Percentiles rank a stretch among this genome's conserved stretches.
These are phyloP conservation scores for Aspergillus spinulosporus DNA, from an alignment of 2,329 filamentous ascomycete genomes.

Conservation along the genomic window DNA sequence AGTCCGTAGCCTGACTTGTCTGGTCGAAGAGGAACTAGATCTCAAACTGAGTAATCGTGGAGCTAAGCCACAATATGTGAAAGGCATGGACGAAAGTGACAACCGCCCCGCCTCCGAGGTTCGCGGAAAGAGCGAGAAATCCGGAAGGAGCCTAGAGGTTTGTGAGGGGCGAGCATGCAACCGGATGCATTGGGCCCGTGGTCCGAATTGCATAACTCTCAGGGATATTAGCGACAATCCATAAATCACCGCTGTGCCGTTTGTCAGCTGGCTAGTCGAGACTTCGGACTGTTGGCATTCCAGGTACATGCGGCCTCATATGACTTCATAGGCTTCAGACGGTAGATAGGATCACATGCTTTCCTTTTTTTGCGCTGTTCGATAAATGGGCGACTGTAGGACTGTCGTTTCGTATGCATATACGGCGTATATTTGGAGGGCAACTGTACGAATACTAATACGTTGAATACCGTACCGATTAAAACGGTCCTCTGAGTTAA, in stretches of 20 bases:
- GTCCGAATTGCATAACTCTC: slow-evolving; percentile 1
- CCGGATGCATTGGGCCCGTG: slow-evolving; percentile 8
- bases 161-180: slow-evolving; percentile 7
- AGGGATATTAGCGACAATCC: background rate
- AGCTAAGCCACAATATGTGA: slow-evolving; percentile 2
- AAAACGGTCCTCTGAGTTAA: no score
- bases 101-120: slow-evolving; percentile 3
- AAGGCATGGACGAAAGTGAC: background rate
- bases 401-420: background rate
- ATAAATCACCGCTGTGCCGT: background rate
- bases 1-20: background rate
- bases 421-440: background rate
- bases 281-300: background rate
- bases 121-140: slow-evolving; percentile 3
- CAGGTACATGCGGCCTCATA: background rate
- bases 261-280: slow-evolving; percentile 14
- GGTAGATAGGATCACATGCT: background rate
- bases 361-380: background rate
- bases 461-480: background rate
- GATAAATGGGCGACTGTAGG: background rate
- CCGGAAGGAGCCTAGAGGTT: background rate
- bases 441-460: background rate
- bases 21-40: background rate
- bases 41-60: slow-evolving; percentile 3
- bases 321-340: slow-evolving; percentile 2